Evolutionary conservation across 805 yeast species (phyloP), one percentile per base, ranked within the genome.

Genomic region (Wickerhamomyces bovis): DNA sequence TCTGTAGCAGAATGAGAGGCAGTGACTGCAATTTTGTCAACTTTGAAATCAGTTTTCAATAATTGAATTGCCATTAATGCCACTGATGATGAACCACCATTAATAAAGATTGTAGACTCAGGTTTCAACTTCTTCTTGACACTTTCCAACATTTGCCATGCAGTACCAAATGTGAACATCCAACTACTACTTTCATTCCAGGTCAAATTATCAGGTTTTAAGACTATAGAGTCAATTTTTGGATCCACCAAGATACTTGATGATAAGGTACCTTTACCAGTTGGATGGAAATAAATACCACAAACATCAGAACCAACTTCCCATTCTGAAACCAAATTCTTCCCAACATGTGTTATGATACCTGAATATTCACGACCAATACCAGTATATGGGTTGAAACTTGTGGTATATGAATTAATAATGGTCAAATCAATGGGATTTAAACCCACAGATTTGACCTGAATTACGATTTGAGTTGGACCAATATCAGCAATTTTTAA

Each of bases 1-100:
- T 62, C 65, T 6, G 65, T 68, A 11, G 88, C 79, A 21, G 74
- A 65, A 2, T 77, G 72, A 1, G 89, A 80, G 48, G 83, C 75
- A 3, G 81, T 72, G 2, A 76, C 77, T 0, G 78, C 79, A n/a
- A 88, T 71, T 38, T 66, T 65, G 16, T 60, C 57, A 11, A 80
- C 76, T n/a, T 73, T 67, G 53, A 70, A 77, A 51, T 68, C 63
- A 21, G 71, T 57, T 59, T 77, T 82, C 18, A 82, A 74, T 23
- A 86, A 56, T 60, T 83, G 89, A 30, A 80, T 70, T 5, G 76
- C 73, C 64, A 71, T 73, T 49, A 78, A 63, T 2, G 94, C 95
- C 10, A 85, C 86, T n/a, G 81, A 70, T 2, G 95, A 78, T 2
- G 87, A 81, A 16, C 85, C 95, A 44, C 96, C 96, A 50, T 85